Conservation (phyloP, 306 rosid genomes). For the Abrus precatorius region DNA sequence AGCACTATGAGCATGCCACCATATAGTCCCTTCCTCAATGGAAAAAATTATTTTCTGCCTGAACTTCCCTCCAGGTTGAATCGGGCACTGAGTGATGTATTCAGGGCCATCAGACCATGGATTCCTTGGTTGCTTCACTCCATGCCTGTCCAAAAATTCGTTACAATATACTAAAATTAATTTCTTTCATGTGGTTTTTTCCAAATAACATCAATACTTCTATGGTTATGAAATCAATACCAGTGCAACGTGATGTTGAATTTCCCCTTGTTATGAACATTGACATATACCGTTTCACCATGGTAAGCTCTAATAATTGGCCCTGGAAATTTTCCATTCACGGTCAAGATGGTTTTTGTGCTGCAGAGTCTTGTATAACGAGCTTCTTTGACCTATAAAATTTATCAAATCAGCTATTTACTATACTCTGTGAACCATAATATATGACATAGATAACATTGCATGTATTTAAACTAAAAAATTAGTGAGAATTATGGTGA, state of each 20-base stretch:
- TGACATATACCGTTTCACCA: conserved; percentile 46
- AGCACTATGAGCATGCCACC: conserved; percentile 84
- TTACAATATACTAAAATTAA: conserved; percentile 6
- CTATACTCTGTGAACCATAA: neutral
- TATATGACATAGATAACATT: neutral
- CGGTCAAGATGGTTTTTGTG: conserved; percentile 43
- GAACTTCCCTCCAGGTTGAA: conserved; percentile 54
- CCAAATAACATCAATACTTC: neutral
- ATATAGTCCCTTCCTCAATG: conserved; percentile 64
- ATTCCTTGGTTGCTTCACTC: conserved; percentile 58
- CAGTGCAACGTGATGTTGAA: conserved; percentile 69
- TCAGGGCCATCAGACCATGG: conserved; percentile 72
- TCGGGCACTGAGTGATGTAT: conserved; percentile 67
- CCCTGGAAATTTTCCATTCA: conserved; percentile 56
- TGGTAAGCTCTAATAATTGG: conserved; percentile 35
- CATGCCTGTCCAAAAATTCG: conserved; percentile 54
- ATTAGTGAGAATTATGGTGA: neutral
- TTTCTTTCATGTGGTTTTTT: neutral
- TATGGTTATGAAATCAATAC: conserved; percentile 37
- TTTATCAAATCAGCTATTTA: neutral
- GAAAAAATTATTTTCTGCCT: conserved; percentile 56
- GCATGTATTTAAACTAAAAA: conserved; percentile 11
- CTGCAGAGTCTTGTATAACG: conserved; percentile 46
- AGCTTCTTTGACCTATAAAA: conserved; percentile 48
- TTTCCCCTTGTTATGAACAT: conserved; percentile 51